These are phyloP conservation scores for Breynia disticha DNA, from an alignment of 441 rosid species.

Conservation along the genomic window DNA sequence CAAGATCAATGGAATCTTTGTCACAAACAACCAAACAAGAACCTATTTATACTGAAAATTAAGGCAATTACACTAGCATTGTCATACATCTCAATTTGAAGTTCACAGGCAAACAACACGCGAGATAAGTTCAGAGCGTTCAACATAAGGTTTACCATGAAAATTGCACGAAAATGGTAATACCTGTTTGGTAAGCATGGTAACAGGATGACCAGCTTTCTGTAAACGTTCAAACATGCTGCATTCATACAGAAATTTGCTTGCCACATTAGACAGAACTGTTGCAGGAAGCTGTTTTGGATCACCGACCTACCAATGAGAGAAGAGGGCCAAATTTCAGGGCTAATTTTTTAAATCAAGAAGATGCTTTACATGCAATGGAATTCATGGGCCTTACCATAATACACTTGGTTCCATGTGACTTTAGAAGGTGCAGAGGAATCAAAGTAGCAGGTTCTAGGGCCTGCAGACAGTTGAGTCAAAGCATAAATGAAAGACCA, in stretches of 20 bases:
- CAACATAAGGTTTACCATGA: too few relatives aligned
- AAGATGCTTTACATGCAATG: conserved; percentile 1
- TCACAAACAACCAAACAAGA: too few relatives aligned
- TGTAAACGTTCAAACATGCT: conserved; percentile 99
- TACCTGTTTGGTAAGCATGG: conserved; percentile 97
- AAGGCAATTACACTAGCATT: too few relatives aligned
- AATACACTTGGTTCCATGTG: conserved; percentile 75
- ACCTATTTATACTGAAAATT: too few relatives aligned
- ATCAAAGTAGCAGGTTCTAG: conserved; percentile 97
- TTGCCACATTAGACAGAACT: conserved; percentile 89
- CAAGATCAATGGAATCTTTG: too few relatives aligned
- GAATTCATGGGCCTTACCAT: conserved; percentile 48
- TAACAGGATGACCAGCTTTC: conserved; percentile 89
- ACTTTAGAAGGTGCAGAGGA: conserved; percentile 92
- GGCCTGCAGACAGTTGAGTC: conserved; percentile 49
- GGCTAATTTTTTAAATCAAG: conserved; percentile 5
- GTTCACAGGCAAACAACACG: too few relatives aligned
- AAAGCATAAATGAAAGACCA: conserved; percentile 14
- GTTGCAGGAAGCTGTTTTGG: conserved; percentile 99
- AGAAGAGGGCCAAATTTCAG: conserved; percentile 16
- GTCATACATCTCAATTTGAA: too few relatives aligned
- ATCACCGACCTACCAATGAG: conserved; percentile 77
- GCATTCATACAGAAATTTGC: conserved; percentile 82
- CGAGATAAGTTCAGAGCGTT: too few relatives aligned
- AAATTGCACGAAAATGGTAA: background rate